A percentile compares a stretch with the other conserved stretches of the same genome.
Conservation (phyloP, 441 rosid genomes). For the Sinapis alba region DNA sequence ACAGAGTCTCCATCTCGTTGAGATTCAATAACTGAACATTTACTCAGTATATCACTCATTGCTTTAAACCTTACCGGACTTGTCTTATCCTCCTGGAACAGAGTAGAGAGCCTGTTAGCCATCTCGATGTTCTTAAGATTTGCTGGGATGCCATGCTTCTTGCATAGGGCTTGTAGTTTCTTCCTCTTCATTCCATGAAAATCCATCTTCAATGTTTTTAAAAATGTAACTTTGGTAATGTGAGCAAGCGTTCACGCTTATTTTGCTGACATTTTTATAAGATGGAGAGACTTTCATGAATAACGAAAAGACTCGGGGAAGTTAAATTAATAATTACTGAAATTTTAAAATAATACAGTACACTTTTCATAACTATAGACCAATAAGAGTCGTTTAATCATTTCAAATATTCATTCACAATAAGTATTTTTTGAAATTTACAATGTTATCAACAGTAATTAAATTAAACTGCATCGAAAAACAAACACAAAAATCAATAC, state of each 20-base stretch:
- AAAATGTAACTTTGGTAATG: neutral
- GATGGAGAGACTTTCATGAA: neutral
- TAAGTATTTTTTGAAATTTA: neutral
- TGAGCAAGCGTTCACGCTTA: neutral
- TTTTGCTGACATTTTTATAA: neutral
- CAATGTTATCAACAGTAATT: neutral
- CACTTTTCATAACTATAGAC: neutral
- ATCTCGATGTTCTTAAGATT: constrained; percentile 58
- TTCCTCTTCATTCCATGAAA: constrained; percentile 58
- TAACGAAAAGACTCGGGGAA: neutral
- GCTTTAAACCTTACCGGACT: neutral
- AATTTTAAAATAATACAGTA: neutral
- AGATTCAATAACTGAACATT: neutral
- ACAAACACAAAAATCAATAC: neutral
- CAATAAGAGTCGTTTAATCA: neutral
- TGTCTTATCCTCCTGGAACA: constrained; percentile 34
- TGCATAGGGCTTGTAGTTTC: constrained; percentile 62
- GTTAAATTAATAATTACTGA: neutral
- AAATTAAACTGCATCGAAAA: neutral
- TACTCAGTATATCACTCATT: neutral
- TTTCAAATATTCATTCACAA: neutral
- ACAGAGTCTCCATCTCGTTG: constrained; percentile 9
- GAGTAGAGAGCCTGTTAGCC: constrained; percentile 48
- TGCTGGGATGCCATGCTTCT: constrained; percentile 60
- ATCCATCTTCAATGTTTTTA: constrained; percentile 38